phyloP scores from a whole-genome alignment of 139 green algal species.

The Gonium pectorale region DNA sequence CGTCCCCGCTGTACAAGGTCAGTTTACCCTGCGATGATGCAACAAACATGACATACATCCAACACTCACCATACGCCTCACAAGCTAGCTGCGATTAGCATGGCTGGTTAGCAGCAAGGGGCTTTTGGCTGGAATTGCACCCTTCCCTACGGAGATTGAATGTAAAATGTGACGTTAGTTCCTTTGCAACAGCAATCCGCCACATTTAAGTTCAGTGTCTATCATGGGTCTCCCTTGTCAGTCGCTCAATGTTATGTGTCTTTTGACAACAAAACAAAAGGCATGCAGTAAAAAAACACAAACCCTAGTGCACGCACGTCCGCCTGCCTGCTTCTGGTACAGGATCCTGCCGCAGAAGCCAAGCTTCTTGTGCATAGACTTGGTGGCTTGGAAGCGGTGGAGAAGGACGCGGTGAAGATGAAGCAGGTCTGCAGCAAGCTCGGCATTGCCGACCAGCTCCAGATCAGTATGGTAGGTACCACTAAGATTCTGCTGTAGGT shows the following conservation, averaged over 20 bases:
- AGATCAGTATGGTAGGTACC: not conserved
- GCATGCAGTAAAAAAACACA: not conserved
- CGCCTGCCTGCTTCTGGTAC: no score
- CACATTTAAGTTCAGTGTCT: not conserved
- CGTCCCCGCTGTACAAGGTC: not conserved
- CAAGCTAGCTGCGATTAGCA: not conserved
- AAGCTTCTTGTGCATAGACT: not conserved
- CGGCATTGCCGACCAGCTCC: not conserved
- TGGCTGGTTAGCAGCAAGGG: not conserved
- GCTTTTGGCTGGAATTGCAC: not conserved
- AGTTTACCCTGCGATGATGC: not conserved
- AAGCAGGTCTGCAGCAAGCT: not conserved
- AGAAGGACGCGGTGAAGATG: not conserved
- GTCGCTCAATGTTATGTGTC: no score
- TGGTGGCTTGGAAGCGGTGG: not conserved
- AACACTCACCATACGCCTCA: not conserved
- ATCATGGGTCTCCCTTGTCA: not conserved
- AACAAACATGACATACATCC: not conserved
- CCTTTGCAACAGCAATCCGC: not conserved
- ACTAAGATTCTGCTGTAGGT: not conserved
- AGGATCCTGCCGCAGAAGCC: not conserved
- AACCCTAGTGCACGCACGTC: not conserved
- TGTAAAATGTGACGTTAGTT: not conserved
- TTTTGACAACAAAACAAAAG: no score
- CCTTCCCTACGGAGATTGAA: not conserved